A percentile compares a stretch with the other conserved stretches of the same genome.
Evolutionary conservation across 2,329 filamentous ascomycete genomes (phyloP).

Genomic region (Dothideomycetes sp.): DNA sequence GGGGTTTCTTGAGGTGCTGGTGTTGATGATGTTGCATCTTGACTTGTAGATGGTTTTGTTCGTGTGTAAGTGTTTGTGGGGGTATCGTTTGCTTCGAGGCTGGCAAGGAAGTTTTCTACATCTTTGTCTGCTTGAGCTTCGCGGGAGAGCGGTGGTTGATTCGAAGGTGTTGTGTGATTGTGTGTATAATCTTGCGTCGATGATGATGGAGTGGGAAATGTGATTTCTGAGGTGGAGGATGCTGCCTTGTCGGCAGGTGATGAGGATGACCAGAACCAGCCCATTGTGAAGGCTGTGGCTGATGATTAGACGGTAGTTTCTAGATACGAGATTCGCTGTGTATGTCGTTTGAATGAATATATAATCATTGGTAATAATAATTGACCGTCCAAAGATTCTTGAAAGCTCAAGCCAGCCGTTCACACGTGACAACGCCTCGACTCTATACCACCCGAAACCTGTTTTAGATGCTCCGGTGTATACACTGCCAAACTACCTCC

Average conservation of each 20-base stretch:
- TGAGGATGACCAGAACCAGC: slow-evolving; percentile 14
- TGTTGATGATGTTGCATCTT: neutral
- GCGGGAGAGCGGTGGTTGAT: slow-evolving; percentile 19
- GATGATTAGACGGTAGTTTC: too few species aligned
- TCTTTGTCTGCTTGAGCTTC: slow-evolving; percentile 43
- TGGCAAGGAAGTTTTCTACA: slow-evolving; percentile 41
- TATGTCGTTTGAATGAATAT: too few species aligned
- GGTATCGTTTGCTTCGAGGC: slow-evolving; percentile 27
- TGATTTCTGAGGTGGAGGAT: slow-evolving; percentile 1
- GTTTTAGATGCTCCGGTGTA: neutral
- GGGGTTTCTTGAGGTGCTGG: slow-evolving; percentile 7
- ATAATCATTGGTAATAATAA: too few species aligned
- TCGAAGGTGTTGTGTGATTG: slow-evolving; percentile 21
- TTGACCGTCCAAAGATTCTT: neutral
- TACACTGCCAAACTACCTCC: neutral
- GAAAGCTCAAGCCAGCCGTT: neutral
- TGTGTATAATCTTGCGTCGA: slow-evolving; percentile 11
- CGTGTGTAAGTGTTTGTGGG: slow-evolving; percentile 4
- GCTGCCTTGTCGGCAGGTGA: slow-evolving; percentile 3
- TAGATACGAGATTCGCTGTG: too few species aligned
- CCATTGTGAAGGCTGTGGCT: slow-evolving; percentile 11
- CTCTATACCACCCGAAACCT: neutral
- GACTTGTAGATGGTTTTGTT: neutral
- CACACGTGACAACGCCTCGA: slow-evolving; percentile 1
- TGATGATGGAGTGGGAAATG: neutral